phyloP scores from a whole-genome alignment of 805 yeast species.

The Blastobotrys chiropterorum region DNA sequence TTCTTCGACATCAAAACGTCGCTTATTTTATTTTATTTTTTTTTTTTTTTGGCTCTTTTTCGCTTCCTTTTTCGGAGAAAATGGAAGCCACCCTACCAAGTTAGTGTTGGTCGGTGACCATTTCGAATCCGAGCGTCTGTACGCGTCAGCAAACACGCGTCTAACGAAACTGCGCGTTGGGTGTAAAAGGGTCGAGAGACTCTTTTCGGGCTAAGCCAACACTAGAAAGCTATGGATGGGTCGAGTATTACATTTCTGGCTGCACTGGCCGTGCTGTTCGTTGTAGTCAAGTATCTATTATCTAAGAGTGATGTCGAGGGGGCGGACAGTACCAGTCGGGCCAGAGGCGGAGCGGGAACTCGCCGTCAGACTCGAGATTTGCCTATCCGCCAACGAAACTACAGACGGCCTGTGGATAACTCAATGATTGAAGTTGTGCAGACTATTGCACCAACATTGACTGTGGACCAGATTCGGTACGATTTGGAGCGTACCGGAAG shows the following conservation, averaged over 20 bases:
- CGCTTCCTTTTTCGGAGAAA: no score
- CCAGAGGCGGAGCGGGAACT: neutral
- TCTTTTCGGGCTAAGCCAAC: neutral
- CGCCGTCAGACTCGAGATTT: neutral
- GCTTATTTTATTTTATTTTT: neutral
- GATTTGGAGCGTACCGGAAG: constrained; percentile 64
- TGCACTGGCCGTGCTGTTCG: constrained; percentile 19
- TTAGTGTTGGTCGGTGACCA: neutral
- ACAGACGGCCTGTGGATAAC: constrained; percentile 29
- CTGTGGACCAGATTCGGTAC: constrained; percentile 61
- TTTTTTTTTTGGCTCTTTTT: no score
- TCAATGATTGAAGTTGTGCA: constrained; percentile 80
- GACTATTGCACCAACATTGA: constrained; percentile 69
- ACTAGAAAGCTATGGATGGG: neutral
- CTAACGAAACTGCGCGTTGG: no score
- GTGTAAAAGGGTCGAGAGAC: no score
- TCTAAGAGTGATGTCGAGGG: constrained; percentile 5
- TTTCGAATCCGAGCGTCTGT: neutral
- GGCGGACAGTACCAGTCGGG: constrained; percentile 1
- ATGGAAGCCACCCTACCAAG: no score
- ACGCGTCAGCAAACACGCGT: no score
- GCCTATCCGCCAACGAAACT: neutral
- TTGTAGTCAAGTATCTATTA: constrained; percentile 17
- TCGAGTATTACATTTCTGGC: constrained; percentile 12
- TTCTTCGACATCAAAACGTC: neutral